These are phyloP conservation scores for Fistulinella prunicolor DNA, from an alignment of 768 basidiomycete species.

Conservation along the genomic window DNA sequence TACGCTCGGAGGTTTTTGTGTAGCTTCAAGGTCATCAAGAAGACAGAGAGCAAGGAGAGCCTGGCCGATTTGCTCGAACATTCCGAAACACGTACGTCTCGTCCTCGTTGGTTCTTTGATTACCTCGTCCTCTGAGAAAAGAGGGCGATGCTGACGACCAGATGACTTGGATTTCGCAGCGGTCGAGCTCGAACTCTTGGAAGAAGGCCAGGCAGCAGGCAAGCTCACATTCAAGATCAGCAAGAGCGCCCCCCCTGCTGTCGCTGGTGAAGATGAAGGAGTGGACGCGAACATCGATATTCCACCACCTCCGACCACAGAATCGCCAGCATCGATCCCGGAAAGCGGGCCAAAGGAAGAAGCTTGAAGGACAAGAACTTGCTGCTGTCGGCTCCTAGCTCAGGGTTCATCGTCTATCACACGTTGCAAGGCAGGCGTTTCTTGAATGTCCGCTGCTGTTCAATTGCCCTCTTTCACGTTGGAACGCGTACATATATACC, in stretches of 20 bases:
- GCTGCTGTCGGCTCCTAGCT: too few relatives aligned
- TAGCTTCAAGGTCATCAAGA: slow-evolving; percentile 33
- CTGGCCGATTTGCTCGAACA: slow-evolving; percentile 33
- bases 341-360: not conserved
- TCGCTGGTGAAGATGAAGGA: not conserved
- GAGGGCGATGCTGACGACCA: slow-evolving; percentile 1
- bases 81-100: slow-evolving; percentile 25
- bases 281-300: not conserved
- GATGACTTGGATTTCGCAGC: slow-evolving; percentile 9
- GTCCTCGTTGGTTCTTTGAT: not conserved
- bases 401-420: too few relatives aligned
- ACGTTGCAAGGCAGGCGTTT: too few relatives aligned
- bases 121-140: too few relatives aligned
- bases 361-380: not conserved
- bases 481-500: too few relatives aligned
- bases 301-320: not conserved
- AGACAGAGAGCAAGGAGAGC: slow-evolving; percentile 33
- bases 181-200: slow-evolving; percentile 30
- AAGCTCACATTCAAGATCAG: slow-evolving; percentile 28
- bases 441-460: too few relatives aligned
- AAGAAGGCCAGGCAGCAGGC: slow-evolving; percentile 31
- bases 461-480: too few relatives aligned
- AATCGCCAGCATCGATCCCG: slow-evolving; percentile 2
- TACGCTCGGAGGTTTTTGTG: slow-evolving; percentile 33
- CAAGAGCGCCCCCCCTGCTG: slow-evolving; percentile 5